These are phyloP conservation scores for Alternaria triticina DNA, from an alignment of 2,329 filamentous ascomycete species.

Conservation along the genomic window DNA sequence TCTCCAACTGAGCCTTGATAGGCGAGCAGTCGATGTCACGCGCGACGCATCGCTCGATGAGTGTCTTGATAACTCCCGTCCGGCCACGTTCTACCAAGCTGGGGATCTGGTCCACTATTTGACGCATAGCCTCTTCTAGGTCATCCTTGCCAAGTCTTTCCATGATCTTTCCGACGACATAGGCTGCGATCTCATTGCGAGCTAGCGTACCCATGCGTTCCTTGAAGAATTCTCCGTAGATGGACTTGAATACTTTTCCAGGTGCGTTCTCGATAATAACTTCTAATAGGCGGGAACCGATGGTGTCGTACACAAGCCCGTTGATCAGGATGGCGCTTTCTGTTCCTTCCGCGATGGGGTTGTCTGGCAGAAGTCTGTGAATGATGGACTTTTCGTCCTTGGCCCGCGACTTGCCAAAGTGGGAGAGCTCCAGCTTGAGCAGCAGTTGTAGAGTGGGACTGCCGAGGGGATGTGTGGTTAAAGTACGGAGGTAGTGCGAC, in stretches of 20 bases:
- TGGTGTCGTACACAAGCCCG: conserved; percentile 84
- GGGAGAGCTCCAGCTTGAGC: conserved; percentile 81
- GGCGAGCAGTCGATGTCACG: conserved; percentile 65
- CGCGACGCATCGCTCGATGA: conserved; percentile 82
- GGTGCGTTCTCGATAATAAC: conserved; percentile 81
- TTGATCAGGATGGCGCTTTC: conserved; percentile 83
- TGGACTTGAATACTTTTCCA: conserved; percentile 86
- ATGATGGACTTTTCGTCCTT: conserved; percentile 74
- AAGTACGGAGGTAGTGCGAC: conserved; percentile 77
- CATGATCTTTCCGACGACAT: conserved; percentile 82
- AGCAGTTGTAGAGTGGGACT: conserved; percentile 93
- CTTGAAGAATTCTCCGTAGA: conserved; percentile 81
- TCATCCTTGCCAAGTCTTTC: conserved; percentile 88
- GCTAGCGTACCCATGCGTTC: conserved; percentile 80
- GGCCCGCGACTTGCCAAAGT: conserved; percentile 71
- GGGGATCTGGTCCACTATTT: conserved; percentile 75
- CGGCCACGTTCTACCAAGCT: conserved; percentile 76
- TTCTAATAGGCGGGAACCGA: conserved; percentile 90
- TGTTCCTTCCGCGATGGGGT: conserved; percentile 73
- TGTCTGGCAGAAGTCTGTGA: conserved; percentile 78
- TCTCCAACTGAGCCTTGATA: conserved; percentile 64
- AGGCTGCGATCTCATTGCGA: conserved; percentile 88
- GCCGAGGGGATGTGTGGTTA: conserved; percentile 87
- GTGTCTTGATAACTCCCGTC: conserved; percentile 77
- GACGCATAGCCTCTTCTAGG: conserved; percentile 72